Evolutionary conservation across 2,329 filamentous ascomycete genomes (phyloP), one percentile per base, ranked within the genome.

Genomic region (Diaporthe caulivora): DNA sequence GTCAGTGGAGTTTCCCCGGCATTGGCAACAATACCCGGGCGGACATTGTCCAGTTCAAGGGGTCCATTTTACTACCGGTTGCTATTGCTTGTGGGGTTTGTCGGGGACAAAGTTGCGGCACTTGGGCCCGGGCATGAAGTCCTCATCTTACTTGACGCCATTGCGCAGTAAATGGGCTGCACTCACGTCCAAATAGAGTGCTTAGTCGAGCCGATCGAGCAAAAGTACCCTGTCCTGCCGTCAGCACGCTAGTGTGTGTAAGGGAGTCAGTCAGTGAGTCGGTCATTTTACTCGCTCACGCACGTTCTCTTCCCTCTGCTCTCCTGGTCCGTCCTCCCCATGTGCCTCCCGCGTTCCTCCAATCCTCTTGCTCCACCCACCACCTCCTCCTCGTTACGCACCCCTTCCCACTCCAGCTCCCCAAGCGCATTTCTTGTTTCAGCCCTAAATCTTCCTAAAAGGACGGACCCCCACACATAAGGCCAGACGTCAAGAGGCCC

Each of bases 71-170:
- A 34, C 60, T 37, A 29, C 60, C 60, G 60, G 42, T 44, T 37
- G 31, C 11, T 3, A 11, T 40, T 67, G 29, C 44, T 53, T 17
- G 21, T 18, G 40, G 40, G 34, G 62, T 37, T 51, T 21, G 29
- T 53, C 62, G 13, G 40, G 15, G 26, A 26, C 13, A 26, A 31
- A 15, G 26, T 40, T 21, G n/a, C 62, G 62, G 62, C 44, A 67
- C 21, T 40, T 51, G 31, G 49, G 31, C 2, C 37, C 24, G n/a
- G 15, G 62, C 47, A 40, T 67, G 24, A 67, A 53, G 21, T 40
- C n/a, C 62, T 67, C 47, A 67, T 67, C 49, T 67, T 67, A 53
- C 49, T 67, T 67, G 69, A 53, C 69, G 69, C 69, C 58, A 60
- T 60, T 62, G 69, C 69, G 55, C 69, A 71, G 55, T 62, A 40